A percentile compares a stretch with the other conserved stretches of the same genome.
Conservation (phyloP, 2,329 filamentous ascomycete genomes). For the Aspergillus arachidicola region DNA sequence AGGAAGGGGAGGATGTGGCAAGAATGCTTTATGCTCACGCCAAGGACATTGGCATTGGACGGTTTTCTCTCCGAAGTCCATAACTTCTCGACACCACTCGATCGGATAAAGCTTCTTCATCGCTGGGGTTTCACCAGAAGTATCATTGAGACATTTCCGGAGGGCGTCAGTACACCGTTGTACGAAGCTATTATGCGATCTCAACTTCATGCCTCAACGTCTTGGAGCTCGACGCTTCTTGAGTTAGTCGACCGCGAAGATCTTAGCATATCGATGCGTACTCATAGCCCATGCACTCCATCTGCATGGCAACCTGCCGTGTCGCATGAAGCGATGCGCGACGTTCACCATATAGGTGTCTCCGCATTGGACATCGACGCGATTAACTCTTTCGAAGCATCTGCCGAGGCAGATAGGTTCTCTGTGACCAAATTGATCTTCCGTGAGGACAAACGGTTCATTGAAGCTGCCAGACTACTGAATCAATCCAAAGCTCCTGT, state of each 20-base stretch:
- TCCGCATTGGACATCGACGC: constrained; percentile 52
- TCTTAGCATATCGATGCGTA: constrained; percentile 66
- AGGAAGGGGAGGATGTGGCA: constrained; percentile 37
- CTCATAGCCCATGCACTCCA: constrained; percentile 43
- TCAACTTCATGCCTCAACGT: constrained; percentile 76
- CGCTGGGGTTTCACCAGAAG: constrained; percentile 64
- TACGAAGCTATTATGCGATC: constrained; percentile 83
- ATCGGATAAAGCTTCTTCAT: constrained; percentile 74
- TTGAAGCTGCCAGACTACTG: constrained; percentile 82
- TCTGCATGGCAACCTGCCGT: constrained; percentile 45
- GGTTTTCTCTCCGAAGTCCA: constrained; percentile 65
- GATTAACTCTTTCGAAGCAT: constrained; percentile 69
- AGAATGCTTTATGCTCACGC: constrained; percentile 51
- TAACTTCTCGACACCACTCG: constrained; percentile 53
- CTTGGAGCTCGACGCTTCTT: constrained; percentile 73
- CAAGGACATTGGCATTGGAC: constrained; percentile 71
- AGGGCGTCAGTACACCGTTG: constrained; percentile 77
- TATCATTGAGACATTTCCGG: constrained; percentile 80
- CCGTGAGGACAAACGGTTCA: constrained; percentile 83
- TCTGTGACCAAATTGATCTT: constrained; percentile 85
- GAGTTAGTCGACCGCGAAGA: constrained; percentile 80
- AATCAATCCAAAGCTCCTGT: constrained; percentile 80
- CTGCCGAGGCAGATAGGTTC: constrained; percentile 80
- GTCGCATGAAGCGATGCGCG: constrained; percentile 69
- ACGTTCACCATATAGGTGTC: constrained; percentile 74